Evolutionary conservation across 306 rosid species (phyloP), one percentile per base, ranked within the genome.

Genomic region (Citrullus mucosospermus): DNA sequence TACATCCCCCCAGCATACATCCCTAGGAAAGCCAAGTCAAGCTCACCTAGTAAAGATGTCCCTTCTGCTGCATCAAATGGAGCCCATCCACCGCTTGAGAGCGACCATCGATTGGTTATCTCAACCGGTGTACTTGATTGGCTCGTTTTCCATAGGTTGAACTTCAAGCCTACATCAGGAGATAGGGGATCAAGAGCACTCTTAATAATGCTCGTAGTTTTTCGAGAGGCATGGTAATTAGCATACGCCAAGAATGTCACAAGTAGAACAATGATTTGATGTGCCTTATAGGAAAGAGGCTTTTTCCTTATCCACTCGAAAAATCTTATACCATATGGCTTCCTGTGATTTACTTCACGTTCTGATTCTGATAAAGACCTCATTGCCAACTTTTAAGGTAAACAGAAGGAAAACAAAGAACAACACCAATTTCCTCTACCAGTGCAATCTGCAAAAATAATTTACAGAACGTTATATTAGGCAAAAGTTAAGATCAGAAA

Each of bases 1-100:
- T 85, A 96, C 99, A 96, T 92, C 77, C 99, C 99, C 65, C 92
- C 56, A 32, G 99, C 99, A 83, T 96, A 96, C 3, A 90, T 77
- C 0, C 93, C 82, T 8, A 96, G 97, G 84, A 96, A 96, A 80
- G 98, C 99, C 77, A 96, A 91, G 79, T 96, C 99, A 48, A 96
- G 85, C 56, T 92, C 86, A 58, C 99, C 99, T 39, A 96, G 97
- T 76, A 96, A 85, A 65, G 84, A 84, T 30, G 99, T 91, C 69
- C 99, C 99, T 77, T 91, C 93, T 10, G 89, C 22, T 60, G 86
- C 91, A 81, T 91, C 78, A 83, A 96, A 96, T 3, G 99, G 99
- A 20, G 92, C 90, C 99, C 99, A 96, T 41, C 99, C 99, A 81
- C 78, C 85, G 66, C 93, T 90, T 71, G 83, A 85, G 12, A 71